Percentiles rank a stretch among this genome's conserved stretches.
These are phyloP conservation scores for Paracamarosporium sp. DNA, from an alignment of 2,329 filamentous ascomycete species.

Conservation along the genomic window DNA sequence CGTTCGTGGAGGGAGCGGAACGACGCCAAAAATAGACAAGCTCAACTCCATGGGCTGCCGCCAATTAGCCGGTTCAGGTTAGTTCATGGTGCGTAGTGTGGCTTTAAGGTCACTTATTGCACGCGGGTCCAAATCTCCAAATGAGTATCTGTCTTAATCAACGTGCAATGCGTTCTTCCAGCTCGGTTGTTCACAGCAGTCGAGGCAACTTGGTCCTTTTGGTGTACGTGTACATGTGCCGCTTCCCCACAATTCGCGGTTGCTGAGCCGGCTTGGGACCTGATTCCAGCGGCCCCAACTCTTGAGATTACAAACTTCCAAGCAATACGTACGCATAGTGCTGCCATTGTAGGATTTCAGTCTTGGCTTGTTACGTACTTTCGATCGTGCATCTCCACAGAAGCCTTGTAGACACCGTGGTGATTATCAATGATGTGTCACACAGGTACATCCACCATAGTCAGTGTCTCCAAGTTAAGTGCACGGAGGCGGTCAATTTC, in stretches of 20 bases:
- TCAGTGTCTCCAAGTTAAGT: too few species aligned
- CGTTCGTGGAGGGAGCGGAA: neutral
- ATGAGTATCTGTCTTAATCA: neutral
- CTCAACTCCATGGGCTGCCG: constrained; percentile 1
- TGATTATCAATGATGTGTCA: neutral
- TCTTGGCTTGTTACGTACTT: neutral
- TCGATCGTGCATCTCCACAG: neutral
- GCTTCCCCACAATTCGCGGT: constrained; percentile 11
- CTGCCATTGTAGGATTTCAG: neutral
- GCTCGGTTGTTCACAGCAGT: neutral
- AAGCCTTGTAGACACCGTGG: neutral
- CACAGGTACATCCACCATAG: too few species aligned
- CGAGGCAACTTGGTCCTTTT: neutral
- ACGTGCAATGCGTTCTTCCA: neutral
- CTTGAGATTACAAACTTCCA: neutral
- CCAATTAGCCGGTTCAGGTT: constrained; percentile 4
- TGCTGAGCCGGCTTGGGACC: constrained; percentile 6
- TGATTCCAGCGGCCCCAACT: neutral
- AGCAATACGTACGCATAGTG: neutral
- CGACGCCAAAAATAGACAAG: constrained; percentile 10
- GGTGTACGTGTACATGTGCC: neutral
- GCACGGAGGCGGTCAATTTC: neutral
- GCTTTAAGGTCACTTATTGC: neutral
- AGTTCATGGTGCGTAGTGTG: neutral
- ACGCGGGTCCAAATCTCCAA: neutral